Base-by-base conservation (phyloP, 2,329 filamentous ascomycete species). In the Aspergillus pseudoterreus region DNA sequence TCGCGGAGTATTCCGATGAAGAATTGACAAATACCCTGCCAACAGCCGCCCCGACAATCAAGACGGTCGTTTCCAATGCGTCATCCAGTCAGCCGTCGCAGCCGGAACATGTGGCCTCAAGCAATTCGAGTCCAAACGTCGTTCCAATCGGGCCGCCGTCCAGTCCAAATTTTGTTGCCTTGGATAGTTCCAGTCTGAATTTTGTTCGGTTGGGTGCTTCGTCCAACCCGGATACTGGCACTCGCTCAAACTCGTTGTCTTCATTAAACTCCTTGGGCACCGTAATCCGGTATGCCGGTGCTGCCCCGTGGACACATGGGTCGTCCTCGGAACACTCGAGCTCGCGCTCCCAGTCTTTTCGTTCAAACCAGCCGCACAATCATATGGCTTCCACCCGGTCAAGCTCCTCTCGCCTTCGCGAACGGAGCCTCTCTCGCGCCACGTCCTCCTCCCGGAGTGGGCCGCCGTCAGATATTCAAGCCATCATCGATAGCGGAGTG, bases 111-210 rank as follows among this genome's bases (percentile, higher is more conserved):
- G 59, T 57, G 17, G 60, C 61, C 1, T 59, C 64, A 14, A 60
- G 57, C 47, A 63, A 65, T 14, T 74, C 73, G 27, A 75, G 71
- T 56, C 72, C 73, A 3, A 75, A 73, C 46, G 52, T 75, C 22
- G 63, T 71, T 22, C 66, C 66, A 6, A 61, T 71, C 39, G 71
- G 66, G 22, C 63, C 65, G 27, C 64, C 69, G 0, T 74, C 71
- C 30, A 73, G 71, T 50, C 71, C 71, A 38, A 74, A 72, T 54
- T 62, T 74, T 47, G 61, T 75, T 22, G 62, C 69, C 2, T 53
- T 71, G 39, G 63, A 71, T 53, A 71, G 60, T 45, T 73, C 72
- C 49, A 71, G 66, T 58, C 56, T 71, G 47, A 69, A 73, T 55
- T 60, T 74, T 52, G 53, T 73, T 46, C 63, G 65, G 38, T 55